phyloP scores from a whole-genome alignment of 1,139 yeast species.

The Sugiyamaella paludigena region DNA sequence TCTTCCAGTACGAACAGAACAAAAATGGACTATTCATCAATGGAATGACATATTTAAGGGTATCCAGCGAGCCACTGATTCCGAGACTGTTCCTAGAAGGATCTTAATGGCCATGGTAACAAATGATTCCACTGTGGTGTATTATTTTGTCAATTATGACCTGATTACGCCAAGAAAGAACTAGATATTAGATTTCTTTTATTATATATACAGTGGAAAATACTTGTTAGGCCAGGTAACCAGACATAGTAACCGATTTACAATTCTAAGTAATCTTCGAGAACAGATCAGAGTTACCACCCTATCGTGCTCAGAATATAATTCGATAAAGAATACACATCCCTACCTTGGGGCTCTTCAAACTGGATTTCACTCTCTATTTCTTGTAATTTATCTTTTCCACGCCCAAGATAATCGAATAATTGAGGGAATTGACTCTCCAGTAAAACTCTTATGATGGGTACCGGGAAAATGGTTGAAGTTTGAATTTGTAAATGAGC shows the following conservation, averaged over 20 bases:
- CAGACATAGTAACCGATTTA: no score
- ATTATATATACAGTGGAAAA: conserved; percentile 5
- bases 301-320: conserved; percentile 5
- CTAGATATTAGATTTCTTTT: conserved; percentile 23
- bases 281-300: no score
- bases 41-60: conserved; percentile 35
- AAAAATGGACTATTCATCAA: conserved; percentile 35
- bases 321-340: conserved; percentile 8
- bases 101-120: conserved; percentile 57
- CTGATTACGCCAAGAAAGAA: conserved; percentile 58
- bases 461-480: conserved; percentile 24
- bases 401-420: conserved; percentile 10
- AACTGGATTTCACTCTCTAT: neutral
- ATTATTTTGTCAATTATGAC: conserved; percentile 63
- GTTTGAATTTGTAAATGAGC: conserved; percentile 31
- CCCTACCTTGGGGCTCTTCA: conserved; percentile 3
- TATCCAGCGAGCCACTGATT: conserved; percentile 18
- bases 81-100: conserved; percentile 37
- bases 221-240: no score
- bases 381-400: neutral
- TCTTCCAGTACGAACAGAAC: conserved; percentile 31
- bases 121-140: conserved; percentile 65
- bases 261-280: no score
- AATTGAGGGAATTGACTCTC: conserved; percentile 26
- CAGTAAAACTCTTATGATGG: conserved; percentile 23